Evolutionary conservation across 129 eudicot genomes (phyloP).

Genomic region (Pittosporum tobira): DNA sequence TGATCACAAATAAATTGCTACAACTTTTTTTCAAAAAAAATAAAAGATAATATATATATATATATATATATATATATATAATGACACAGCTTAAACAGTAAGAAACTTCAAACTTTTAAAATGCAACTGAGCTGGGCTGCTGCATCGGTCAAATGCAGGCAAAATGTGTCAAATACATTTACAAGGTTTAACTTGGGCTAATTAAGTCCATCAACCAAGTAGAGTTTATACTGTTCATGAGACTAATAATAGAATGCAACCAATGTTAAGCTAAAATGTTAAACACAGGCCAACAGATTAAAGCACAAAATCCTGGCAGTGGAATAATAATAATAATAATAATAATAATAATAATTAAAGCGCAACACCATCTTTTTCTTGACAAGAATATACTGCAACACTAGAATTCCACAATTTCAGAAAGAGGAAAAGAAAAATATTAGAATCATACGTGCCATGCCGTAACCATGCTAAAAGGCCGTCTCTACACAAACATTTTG

Average conservation of each 20-base stretch:
- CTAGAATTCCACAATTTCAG: constrained; percentile 11
- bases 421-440: not conserved
- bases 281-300: not conserved
- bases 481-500: constrained; percentile 14
- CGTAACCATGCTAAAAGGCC: constrained; percentile 11
- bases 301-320: too few species aligned
- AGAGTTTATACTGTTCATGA: not conserved
- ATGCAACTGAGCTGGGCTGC: too few species aligned
- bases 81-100: too few species aligned
- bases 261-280: not conserved
- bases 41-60: too few species aligned
- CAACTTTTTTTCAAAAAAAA: too few species aligned
- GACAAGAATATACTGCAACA: constrained; percentile 19
- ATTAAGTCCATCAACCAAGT: not conserved
- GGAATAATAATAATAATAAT: too few species aligned
- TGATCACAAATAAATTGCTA: too few species aligned
- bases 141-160: too few species aligned
- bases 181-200: too few species aligned
- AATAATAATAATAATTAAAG: not conserved
- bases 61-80: too few species aligned
- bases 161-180: too few species aligned
- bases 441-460: constrained; percentile 19
- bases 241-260: not conserved
- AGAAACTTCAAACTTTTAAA: too few species aligned
- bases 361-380: not conserved